Evolutionary conservation across 2,329 filamentous ascomycete genomes (phyloP), one percentile per base, ranked within the genome.

Genomic region (Penicillium capsulatum): DNA sequence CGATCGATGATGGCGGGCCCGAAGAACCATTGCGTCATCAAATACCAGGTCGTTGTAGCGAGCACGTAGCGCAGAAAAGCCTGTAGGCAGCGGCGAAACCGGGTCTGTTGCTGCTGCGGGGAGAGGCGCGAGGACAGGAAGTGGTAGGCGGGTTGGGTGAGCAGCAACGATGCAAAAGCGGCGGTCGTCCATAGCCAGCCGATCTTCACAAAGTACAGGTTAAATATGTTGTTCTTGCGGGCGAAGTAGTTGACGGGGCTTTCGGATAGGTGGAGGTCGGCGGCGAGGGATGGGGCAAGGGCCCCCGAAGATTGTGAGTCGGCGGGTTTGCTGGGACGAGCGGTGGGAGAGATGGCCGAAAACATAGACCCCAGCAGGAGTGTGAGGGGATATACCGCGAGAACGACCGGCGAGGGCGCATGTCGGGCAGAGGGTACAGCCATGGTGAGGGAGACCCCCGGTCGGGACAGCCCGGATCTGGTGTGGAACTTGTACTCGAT

Each of bases 1-100:
- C 90, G 83, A 63, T 98, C 92, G 55, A 97, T 91, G 34, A 98
- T 72, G 14, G 89, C 76, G 2, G 92, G 82, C 0, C 92, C 92
- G 57, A 98, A 96, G 65, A 82, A 97, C 92, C 92, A 97, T 71
- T 97, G 92, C 49, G 92, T 98, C 13, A 92, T 81, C 27, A 88
- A 69, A 29, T 88, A 73, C 92, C 92, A 98, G 66, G 82, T 83
- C 1, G 68, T 57, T 7, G 92, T 97, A 0, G 88, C 78, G 7
- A 83, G 67, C 0, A 50, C 70, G 74, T 88, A 98, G 33, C 92
- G 77, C 15, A 83, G 34, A 1, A 71, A 58, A 0, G 85, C 87
- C 42, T 80, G 76, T 8, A 77, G 37, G n/a, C 74, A 65, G 17
- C 72, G 65, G 28, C 67, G 72, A 48, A 73, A 40, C 2, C 65